These are phyloP conservation scores for Albifimbria verrucaria DNA, from an alignment of 2,329 filamentous ascomycete genomes.

Conservation along the genomic window DNA sequence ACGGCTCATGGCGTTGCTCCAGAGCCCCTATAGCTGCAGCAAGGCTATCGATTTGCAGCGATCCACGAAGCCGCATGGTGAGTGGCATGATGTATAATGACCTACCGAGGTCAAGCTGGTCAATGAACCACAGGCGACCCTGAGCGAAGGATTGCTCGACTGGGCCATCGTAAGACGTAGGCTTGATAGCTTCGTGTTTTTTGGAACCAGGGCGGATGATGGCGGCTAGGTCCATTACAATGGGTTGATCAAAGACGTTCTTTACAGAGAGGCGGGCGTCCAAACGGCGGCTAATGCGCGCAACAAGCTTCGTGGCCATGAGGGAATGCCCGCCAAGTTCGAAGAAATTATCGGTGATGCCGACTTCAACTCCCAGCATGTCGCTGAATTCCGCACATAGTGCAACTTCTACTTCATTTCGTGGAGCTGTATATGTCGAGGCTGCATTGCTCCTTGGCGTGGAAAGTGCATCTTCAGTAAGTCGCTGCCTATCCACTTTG, in stretches of 20 bases:
- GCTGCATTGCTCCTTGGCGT: neutral
- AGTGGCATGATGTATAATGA: constrained; percentile 6
- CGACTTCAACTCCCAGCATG: constrained; percentile 31
- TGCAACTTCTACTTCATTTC: neutral
- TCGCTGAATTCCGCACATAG: neutral
- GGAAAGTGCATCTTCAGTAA: neutral
- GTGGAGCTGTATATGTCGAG: neutral
- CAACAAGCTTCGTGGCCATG: constrained; percentile 41
- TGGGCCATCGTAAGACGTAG: neutral
- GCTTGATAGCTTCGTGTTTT: neutral
- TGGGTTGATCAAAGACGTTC: constrained; percentile 7
- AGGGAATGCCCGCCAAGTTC: constrained; percentile 45
- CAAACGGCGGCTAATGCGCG: constrained; percentile 5
- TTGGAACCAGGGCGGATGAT: neutral
- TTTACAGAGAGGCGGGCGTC: constrained; percentile 6
- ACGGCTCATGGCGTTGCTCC: constrained; percentile 11
- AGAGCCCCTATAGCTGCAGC: constrained; percentile 3
- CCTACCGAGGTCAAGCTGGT: constrained; percentile 7
- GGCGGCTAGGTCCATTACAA: neutral
- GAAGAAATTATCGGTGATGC: constrained; percentile 44
- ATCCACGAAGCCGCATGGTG: constrained; percentile 5
- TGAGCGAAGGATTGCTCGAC: constrained; percentile 12
- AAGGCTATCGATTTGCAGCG: constrained; percentile 5
- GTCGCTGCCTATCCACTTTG: neutral
- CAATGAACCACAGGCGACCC: constrained; percentile 11